Evolutionary conservation across 805 yeast genomes (phyloP), one percentile per base, ranked within the genome.

Genomic region (Geotrichum ghanense): DNA sequence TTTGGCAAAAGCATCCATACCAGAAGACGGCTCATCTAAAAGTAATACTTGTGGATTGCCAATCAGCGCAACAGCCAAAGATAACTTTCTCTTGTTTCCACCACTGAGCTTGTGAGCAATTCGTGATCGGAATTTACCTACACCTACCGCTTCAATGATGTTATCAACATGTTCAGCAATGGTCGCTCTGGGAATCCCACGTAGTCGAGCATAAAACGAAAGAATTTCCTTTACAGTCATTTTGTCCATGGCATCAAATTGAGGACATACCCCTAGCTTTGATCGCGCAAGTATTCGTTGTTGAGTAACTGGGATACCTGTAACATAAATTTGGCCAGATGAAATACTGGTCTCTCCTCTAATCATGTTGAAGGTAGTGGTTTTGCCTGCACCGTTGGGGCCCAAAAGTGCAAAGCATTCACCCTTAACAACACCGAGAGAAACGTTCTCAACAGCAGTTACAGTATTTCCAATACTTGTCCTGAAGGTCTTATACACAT

Each of bases 1-100:
- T 49, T 64, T 64, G 19, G 65, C 61, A 45, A 63, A 63, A 7
- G 68, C 67, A 43, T 63, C 67, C 68, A 63, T 63, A 21, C 67
- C 67, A 41, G 61, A 53, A 17, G 67, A 64, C 12, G 67, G 68
- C 51, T 63, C 67, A 46, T 63, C 67, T 16, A 63, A 57, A 20
- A 63, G 51, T 31, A 63, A 47, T 7, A 64, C 65, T n/a, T 57
- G 50, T 17, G 68, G 67, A 34, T 63, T 59, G 3, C 64, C 67
- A 53, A 63, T 61, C 16, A 63, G 51, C 7, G 68, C 64, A 17
- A 62, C 58, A 10, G 61, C 67, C 31, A 63, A 52, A 9, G 67
- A 64, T 31, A 63, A 50, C 48, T 64, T 62, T 35, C 67, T 51
- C 44, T 64, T 60, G 51, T 64, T 63, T 10, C 67, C 67, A 1